These are phyloP conservation scores for Clausena lansium DNA, from an alignment of 345 rosid genomes.

Conservation along the genomic window DNA sequence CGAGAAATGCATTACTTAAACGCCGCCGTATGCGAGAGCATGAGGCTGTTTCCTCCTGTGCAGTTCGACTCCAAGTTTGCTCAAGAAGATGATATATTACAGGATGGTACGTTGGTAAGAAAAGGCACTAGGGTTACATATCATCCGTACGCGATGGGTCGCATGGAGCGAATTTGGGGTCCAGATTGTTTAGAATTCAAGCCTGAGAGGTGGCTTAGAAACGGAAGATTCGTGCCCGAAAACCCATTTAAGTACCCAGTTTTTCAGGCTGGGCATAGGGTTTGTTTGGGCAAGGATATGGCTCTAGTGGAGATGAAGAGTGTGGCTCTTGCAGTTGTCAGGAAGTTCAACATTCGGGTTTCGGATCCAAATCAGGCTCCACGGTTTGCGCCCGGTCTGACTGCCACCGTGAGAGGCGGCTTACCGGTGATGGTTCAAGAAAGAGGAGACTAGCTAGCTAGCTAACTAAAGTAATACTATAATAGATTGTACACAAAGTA, in stretches of 20 bases:
- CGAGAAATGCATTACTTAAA: conserved; percentile 56
- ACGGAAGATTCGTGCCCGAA: conserved; percentile 31
- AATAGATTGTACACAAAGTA: too few relatives aligned
- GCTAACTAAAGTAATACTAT: neutral
- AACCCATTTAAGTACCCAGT: conserved; percentile 56
- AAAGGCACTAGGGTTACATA: conserved; percentile 52
- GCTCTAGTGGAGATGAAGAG: conserved; percentile 57
- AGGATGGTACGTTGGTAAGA: conserved; percentile 50
- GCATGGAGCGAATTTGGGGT: conserved; percentile 61
- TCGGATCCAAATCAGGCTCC: conserved; percentile 24
- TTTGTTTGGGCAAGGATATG: conserved; percentile 68
- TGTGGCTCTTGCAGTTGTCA: conserved; percentile 41
- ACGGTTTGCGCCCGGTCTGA: conserved; percentile 68
- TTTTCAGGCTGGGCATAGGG: conserved; percentile 65
- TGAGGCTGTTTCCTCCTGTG: conserved; percentile 74
- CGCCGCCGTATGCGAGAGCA: conserved; percentile 54
- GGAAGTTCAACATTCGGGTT: conserved; percentile 38
- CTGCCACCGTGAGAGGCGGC: conserved; percentile 78
- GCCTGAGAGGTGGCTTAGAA: conserved; percentile 52
- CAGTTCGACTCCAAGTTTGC: conserved; percentile 79
- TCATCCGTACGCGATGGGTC: conserved; percentile 67
- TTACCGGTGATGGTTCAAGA: conserved; percentile 50
- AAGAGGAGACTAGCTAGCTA: neutral
- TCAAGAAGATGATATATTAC: conserved; percentile 49
- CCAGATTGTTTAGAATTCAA: conserved; percentile 42